Base-by-base conservation (phyloP, 495 filamentous ascomycete species). In the Neurospora pannonica region DNA sequence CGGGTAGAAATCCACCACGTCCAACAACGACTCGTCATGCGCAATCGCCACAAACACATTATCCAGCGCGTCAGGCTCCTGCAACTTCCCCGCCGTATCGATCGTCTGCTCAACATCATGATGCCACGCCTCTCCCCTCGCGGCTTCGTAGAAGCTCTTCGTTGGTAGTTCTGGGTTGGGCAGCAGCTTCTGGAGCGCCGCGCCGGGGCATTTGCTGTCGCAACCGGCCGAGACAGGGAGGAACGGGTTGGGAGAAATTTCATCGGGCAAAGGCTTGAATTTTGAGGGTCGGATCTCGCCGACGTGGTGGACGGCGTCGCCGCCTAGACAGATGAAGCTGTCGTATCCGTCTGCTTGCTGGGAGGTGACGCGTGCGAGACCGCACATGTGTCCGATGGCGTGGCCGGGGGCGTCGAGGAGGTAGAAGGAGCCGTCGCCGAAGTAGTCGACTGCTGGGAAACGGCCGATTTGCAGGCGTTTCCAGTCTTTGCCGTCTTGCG, bases 391-490 rank as follows among this genome's bases (percentile, higher is more conserved):
- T 0, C 90, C 89, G 38, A 85, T 79, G 13, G 84, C 82, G 73
- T 90, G 89, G 15, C 89, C 89, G 4, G 89, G 88, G 0, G 85
- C 75, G 76, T 89, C 83, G 67, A 91, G 82, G 43, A 91, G 82
- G 78, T 89, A 89, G 73, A 90, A 86, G 31, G 84, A 86, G 10
- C 89, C 89, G 76, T 91, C 89, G 10, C 82, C 83, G 75, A 90
- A 91, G 75, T 88, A 91, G 78, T 93, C 91, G 21, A 87, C 75
- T 0, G 89, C 90, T 24, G 74, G 72, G 76, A 89, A 86, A 8
- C 78, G 71, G 38, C 88, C 86, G 36, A 91, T 84, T 43, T 82
- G 77, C 19, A 87, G 43, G 8, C 72, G 70, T 1, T 71, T 69
- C 31, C 54, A 75, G n/a, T 15, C 15, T 36, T 46, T 37, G 34